phyloP scores from a whole-genome alignment of 208 protist species.

The Angomonas deanei region DNA sequence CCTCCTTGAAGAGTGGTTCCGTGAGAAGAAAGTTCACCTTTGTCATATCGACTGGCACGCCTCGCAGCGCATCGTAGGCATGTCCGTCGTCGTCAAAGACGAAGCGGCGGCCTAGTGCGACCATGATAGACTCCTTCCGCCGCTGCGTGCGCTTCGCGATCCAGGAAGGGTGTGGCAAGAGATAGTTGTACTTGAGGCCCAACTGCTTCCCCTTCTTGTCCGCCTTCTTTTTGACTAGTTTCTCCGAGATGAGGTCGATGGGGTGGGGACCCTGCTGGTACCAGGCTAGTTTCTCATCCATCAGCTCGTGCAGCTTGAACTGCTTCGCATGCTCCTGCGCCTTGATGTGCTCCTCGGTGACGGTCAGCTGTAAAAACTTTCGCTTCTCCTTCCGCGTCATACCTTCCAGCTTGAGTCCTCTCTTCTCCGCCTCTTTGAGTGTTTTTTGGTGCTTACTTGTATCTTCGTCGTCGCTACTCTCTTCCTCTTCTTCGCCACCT shows the following conservation, averaged over 20 bases:
- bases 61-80: constrained; percentile 37
- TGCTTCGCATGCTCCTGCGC: constrained; percentile 49
- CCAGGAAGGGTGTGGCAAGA: constrained; percentile 83
- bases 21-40: constrained; percentile 23
- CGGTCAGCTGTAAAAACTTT: constrained; percentile 64
- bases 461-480: constrained; percentile 15
- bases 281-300: constrained; percentile 81
- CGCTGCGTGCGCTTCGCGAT: constrained; percentile 59
- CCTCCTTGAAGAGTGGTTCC: not conserved
- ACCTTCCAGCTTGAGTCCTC: constrained; percentile 68
- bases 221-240: constrained; percentile 72
- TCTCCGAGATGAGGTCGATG: constrained; percentile 82
- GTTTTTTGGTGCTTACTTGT: constrained; percentile 75
- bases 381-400: constrained; percentile 82
- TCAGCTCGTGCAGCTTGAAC: constrained; percentile 75
- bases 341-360: constrained; percentile 50
- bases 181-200: constrained; percentile 81
- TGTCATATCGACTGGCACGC: constrained; percentile 26
- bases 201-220: constrained; percentile 77
- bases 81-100: constrained; percentile 42
- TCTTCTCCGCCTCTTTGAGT: constrained; percentile 45
- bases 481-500: constrained; percentile 17
- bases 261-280: constrained; percentile 87
- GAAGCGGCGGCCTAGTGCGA: constrained; percentile 60
- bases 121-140: constrained; percentile 58